Percentiles rank a stretch among this genome's conserved stretches.
phyloP scores from a whole-genome alignment of 2,329 filamentous ascomycete species.

The Triangularia verruculosa region DNA sequence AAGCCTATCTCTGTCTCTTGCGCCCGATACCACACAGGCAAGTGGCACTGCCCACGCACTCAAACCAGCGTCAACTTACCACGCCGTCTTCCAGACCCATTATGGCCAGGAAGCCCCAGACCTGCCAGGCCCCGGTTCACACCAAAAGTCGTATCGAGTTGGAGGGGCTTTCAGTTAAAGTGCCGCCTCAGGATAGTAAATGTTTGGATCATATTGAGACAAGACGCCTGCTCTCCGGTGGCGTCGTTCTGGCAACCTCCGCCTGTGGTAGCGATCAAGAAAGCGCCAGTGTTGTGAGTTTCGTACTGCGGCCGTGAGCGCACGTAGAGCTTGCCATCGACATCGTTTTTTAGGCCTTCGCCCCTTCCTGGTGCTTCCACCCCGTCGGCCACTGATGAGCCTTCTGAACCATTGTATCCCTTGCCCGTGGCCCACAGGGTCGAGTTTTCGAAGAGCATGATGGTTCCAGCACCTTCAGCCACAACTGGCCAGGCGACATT shows the following conservation, averaged over 20 bases:
- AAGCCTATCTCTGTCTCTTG: too few species aligned
- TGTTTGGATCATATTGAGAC: too few species aligned
- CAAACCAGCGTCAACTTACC: too few species aligned
- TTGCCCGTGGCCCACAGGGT: conserved; percentile 20
- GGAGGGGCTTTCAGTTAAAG: too few species aligned
- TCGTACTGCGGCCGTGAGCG: conserved; percentile 72
- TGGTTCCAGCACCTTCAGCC: background rate
- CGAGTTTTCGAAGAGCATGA: background rate
- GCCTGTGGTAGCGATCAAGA: conserved; percentile 40
- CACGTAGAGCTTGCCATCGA: conserved; percentile 38
- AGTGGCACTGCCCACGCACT: too few species aligned
- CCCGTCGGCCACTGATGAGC: conserved; percentile 41
- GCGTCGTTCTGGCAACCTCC: background rate
- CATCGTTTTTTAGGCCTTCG: background rate
- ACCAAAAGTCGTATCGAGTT: too few species aligned
- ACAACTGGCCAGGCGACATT: conserved; percentile 27
- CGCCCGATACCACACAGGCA: too few species aligned
- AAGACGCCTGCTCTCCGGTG: background rate
- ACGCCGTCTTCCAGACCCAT: too few species aligned
- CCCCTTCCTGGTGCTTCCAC: conserved; percentile 36
- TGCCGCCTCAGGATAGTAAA: too few species aligned
- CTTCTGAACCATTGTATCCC: conserved; percentile 34
- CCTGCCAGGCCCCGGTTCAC: too few species aligned
- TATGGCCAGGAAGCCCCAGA: too few species aligned
- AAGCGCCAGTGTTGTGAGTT: conserved; percentile 50